Evolutionary conservation across 176 grass and related monocot genomes (phyloP), one percentile per base, ranked within the genome.

Genomic region (Melocanna baccifera): DNA sequence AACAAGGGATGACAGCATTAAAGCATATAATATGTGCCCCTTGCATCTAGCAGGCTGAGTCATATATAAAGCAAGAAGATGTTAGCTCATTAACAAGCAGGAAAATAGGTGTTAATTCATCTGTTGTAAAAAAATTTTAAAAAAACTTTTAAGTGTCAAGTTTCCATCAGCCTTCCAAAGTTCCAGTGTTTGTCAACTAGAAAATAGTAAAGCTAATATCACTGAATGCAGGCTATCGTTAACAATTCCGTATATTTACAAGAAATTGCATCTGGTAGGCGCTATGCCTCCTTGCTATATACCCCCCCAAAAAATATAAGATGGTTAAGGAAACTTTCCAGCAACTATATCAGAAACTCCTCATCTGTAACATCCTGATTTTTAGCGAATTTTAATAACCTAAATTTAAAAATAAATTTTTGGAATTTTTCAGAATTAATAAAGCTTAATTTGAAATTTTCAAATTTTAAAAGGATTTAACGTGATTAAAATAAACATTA

Each of bases 141-240:
- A 72, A 79, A 18, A 20, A 63, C 4, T 20, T 20, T 19, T 46
- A 72, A 47, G 22, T 1, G 32, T 29, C 19, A 68, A 46, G 18
- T 43, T 85, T 41, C 61, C 37, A 76, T 20, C 18, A 76, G 26
- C 69, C 9, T 68, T 22, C 25, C 14, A 68, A 48, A 23, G 9
- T 68, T 87, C 19, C 14, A 68, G 48, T n/a, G 9, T 67, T 87
- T 72, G 13, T 37, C 26, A 12, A 81, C 25, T 20, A 56, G 23
- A 88, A 83, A 88, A 34, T 41, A 84, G 73, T 3, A 66, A 46
- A 69, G 12, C 22, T 52, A 75, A 22, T 74, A 75, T 64, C 25
- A 43, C 34, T 55, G 12, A 9, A 72, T 84, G 20, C 46, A 23
- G 65, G 10, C 2, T 65, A 42, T 15, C 32, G 5, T 36, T 63